These are phyloP conservation scores for Galeopsis tetrahit DNA, from an alignment of 257 asterid genomes.

Conservation along the genomic window DNA sequence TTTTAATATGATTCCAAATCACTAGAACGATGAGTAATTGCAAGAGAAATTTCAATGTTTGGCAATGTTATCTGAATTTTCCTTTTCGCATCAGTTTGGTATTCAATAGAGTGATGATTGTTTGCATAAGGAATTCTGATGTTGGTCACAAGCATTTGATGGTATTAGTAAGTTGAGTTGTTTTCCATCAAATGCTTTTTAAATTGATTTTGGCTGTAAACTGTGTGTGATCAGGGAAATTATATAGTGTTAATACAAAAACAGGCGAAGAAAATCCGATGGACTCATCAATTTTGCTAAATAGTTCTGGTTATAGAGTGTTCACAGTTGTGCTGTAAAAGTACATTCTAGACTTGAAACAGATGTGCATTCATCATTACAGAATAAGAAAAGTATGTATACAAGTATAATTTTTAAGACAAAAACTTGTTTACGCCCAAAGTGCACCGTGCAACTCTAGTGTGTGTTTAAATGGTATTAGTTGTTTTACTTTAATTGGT, in stretches of 20 bases:
- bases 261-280: background rate
- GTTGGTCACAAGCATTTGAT: background rate
- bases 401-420: background rate
- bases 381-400: background rate
- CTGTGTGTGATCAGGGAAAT: conserved; percentile 11
- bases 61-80: background rate
- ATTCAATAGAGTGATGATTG: background rate
- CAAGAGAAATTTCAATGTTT: background rate
- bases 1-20: conserved; percentile 16
- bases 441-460: no score
- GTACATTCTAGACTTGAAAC: background rate
- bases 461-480: no score
- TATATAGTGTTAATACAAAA: background rate
- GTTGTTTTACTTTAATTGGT: no score
- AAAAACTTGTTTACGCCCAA: no score
- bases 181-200: background rate
- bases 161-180: background rate
- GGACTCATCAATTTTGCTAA: conserved; percentile 1
- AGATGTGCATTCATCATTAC: background rate
- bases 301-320: conserved; percentile 23
- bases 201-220: background rate
- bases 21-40: background rate
- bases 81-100: background rate
- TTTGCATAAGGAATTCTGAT: background rate
- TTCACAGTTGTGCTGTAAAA: background rate